phyloP scores from a whole-genome alignment of 805 yeast species.

The Metschnikowia colocasiae region DNA sequence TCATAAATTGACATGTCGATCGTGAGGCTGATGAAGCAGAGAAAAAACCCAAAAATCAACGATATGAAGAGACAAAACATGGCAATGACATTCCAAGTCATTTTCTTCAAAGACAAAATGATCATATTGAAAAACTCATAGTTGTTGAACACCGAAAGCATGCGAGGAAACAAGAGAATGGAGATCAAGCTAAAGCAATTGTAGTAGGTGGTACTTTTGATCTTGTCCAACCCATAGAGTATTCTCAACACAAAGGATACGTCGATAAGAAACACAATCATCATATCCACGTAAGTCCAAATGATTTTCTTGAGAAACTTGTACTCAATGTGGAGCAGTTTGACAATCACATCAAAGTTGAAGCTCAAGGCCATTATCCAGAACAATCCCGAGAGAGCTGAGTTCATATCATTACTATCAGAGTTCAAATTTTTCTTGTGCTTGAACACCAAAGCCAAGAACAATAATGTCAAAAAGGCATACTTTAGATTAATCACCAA shows the following conservation, averaged over 20 bases:
- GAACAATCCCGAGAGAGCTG: slow-evolving; percentile 33
- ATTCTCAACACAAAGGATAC: slow-evolving; percentile 26
- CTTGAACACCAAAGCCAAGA: slow-evolving; percentile 27
- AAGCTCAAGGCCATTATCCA: slow-evolving; percentile 46
- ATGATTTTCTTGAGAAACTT: slow-evolving; percentile 44
- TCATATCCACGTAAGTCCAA: slow-evolving; percentile 52
- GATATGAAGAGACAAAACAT: slow-evolving; percentile 47
- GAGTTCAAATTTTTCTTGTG: slow-evolving; percentile 16
- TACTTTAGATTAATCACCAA: slow-evolving; percentile 37
- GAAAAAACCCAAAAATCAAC: slow-evolving; percentile 52
- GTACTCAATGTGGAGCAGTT: slow-evolving; percentile 42
- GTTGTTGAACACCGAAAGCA: slow-evolving; percentile 48
- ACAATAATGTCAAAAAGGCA: slow-evolving; percentile 28
- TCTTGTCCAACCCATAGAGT: slow-evolving; percentile 13
- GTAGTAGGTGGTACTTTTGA: slow-evolving; percentile 18
- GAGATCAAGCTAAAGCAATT: slow-evolving; percentile 42
- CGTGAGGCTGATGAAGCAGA: slow-evolving; percentile 49
- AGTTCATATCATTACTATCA: slow-evolving; percentile 1
- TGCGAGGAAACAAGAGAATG: slow-evolving; percentile 47
- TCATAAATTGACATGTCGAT: slow-evolving; percentile 37
- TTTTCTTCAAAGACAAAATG: slow-evolving; percentile 46
- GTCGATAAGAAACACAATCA: slow-evolving; percentile 38
- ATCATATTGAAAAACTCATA: slow-evolving; percentile 51
- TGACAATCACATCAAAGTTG: slow-evolving; percentile 45
- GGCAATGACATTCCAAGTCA: slow-evolving; percentile 49